Conservation (phyloP, 2,329 filamentous ascomycete genomes). For the Alternaria brassicicola region DNA sequence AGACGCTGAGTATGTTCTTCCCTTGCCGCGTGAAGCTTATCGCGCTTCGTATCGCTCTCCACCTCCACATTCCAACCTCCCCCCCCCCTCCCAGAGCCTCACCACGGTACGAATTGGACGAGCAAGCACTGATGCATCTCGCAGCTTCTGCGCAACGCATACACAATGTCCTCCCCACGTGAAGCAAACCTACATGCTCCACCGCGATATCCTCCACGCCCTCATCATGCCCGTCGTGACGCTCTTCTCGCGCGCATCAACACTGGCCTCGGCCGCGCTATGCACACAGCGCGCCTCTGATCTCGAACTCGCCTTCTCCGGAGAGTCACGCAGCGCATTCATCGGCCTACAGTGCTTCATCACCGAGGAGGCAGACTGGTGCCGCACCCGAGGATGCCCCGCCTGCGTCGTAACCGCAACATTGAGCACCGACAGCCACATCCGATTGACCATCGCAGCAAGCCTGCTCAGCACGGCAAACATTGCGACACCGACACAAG, state of each 20-base stretch:
- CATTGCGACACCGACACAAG: constrained; percentile 14
- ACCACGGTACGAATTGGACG: background rate
- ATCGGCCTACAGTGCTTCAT: constrained; percentile 66
- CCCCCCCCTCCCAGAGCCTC: no score
- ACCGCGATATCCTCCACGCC: constrained; percentile 65
- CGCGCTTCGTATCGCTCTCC: constrained; percentile 6
- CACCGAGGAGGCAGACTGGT: constrained; percentile 64
- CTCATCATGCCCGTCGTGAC: constrained; percentile 64
- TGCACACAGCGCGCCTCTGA: constrained; percentile 57
- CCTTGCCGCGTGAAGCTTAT: constrained; percentile 6
- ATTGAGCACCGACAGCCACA: constrained; percentile 55
- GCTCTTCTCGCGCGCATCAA: constrained; percentile 61
- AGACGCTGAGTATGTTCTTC: constrained; percentile 47
- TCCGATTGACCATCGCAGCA: constrained; percentile 56
- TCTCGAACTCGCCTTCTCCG: constrained; percentile 63
- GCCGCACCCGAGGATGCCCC: constrained; percentile 62
- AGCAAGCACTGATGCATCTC: background rate
- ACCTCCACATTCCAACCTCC: background rate
- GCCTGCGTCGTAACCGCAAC: constrained; percentile 54
- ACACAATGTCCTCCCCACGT: constrained; percentile 38
- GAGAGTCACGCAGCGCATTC: constrained; percentile 63
- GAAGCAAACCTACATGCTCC: constrained; percentile 55
- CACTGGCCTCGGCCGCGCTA: constrained; percentile 58
- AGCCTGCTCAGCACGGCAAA: constrained; percentile 47
- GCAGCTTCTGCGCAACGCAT: constrained; percentile 52